Conservation (phyloP, 2,329 filamentous ascomycete genomes). For the Cladophialophora psammophila region DNA sequence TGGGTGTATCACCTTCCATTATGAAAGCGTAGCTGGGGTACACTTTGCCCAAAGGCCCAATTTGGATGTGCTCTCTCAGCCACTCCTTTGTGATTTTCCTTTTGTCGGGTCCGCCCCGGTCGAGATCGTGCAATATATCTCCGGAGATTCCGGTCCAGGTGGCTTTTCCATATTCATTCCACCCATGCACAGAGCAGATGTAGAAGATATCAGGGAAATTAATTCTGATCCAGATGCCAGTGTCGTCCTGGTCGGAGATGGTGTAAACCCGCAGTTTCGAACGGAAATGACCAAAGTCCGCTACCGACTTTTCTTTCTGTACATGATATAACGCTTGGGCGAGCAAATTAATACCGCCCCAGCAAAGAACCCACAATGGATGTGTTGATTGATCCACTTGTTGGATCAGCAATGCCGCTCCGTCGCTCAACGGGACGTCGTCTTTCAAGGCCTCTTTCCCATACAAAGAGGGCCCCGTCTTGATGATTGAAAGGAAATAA, state of each 20-base stretch:
- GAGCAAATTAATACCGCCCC: conserved; percentile 63
- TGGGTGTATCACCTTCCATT: conserved; percentile 60
- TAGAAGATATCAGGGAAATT: conserved; percentile 64
- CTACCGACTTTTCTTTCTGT: conserved; percentile 42
- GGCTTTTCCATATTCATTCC: conserved; percentile 62
- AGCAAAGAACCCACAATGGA: conserved; percentile 61
- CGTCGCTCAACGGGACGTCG: conserved; percentile 50
- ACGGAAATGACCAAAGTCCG: conserved; percentile 48
- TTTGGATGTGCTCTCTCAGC: conserved; percentile 62
- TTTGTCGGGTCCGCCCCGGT: conserved; percentile 58
- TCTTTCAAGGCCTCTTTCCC: conserved; percentile 50
- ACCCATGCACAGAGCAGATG: conserved; percentile 64
- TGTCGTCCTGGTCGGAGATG: conserved; percentile 68
- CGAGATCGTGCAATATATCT: conserved; percentile 56
- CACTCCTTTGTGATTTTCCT: conserved; percentile 59
- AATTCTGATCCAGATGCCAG: conserved; percentile 63
- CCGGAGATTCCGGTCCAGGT: conserved; percentile 65
- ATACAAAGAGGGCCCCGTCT: conserved; percentile 51
- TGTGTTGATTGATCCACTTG: conserved; percentile 50
- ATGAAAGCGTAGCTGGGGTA: conserved; percentile 61
- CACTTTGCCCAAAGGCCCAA: conserved; percentile 55
- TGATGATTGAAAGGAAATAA: conserved; percentile 48
- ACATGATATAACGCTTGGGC: conserved; percentile 58
- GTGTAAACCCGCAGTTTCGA: conserved; percentile 60
- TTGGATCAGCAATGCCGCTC: conserved; percentile 55